phyloP scores from a whole-genome alignment of 805 yeast genomes.

The Barnettozyma populi region DNA sequence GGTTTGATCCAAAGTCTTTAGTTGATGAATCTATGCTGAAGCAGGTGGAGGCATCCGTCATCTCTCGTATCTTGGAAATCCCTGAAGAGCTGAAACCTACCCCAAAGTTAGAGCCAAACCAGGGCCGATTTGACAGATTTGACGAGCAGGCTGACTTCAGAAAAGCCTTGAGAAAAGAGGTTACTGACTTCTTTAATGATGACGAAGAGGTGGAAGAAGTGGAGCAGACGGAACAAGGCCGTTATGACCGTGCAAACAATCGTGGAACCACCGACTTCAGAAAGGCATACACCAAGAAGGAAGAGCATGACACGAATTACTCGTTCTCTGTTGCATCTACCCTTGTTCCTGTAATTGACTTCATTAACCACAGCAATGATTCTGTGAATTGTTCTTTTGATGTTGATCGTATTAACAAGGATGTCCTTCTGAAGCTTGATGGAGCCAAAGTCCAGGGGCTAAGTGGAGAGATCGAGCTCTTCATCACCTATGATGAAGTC shows the following conservation, averaged over 20 bases:
- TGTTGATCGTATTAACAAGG: constrained; percentile 40
- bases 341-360: constrained; percentile 62
- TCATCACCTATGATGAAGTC: constrained; percentile 38
- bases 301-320: constrained; percentile 17
- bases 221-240: background rate
- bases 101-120: background rate
- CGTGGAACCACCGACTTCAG: constrained; percentile 8
- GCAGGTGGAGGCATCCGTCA: constrained; percentile 39
- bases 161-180: constrained; percentile 3
- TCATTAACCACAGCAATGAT: constrained; percentile 52
- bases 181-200: constrained; percentile 1
- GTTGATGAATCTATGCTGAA: constrained; percentile 13
- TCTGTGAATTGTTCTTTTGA: constrained; percentile 54
- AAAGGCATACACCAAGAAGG: constrained; percentile 1
- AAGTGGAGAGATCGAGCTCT: constrained; percentile 30
- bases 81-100: constrained; percentile 34
- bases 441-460: constrained; percentile 7
- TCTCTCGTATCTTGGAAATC: constrained; percentile 60
- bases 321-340: constrained; percentile 47
- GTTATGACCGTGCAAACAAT: constrained; percentile 5
- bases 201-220: constrained; percentile 7
- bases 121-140: constrained; percentile 6
- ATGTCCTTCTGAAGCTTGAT: constrained; percentile 34
- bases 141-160: constrained; percentile 5
- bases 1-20: constrained; percentile 4